These are phyloP conservation scores for Amorphotheca resinae DNA, from an alignment of 495 filamentous ascomycete genomes.

Conservation along the genomic window DNA sequence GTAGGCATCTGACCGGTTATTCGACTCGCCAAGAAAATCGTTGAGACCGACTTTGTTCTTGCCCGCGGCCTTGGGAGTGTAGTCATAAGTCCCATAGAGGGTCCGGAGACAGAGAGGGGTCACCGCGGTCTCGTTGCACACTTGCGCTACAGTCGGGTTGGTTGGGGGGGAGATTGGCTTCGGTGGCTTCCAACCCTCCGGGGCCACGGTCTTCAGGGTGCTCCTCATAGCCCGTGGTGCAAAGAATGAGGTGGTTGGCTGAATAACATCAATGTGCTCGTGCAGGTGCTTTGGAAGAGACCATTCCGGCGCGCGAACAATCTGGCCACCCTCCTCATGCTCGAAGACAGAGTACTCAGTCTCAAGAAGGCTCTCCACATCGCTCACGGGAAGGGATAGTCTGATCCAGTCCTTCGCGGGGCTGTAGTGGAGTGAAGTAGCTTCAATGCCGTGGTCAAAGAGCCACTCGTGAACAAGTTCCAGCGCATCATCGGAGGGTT, in stretches of 20 bases:
- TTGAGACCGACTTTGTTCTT: constrained; percentile 31
- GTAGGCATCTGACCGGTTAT: constrained; percentile 47
- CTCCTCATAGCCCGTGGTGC: constrained; percentile 6
- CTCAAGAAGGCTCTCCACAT: constrained; percentile 42
- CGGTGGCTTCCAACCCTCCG: neutral
- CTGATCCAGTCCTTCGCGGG: constrained; percentile 35
- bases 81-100: constrained; percentile 12
- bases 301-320: constrained; percentile 32
- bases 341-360: constrained; percentile 46
- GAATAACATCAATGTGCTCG: constrained; percentile 47
- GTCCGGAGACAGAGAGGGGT: constrained; percentile 20
- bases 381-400: constrained; percentile 36
- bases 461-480: constrained; percentile 35
- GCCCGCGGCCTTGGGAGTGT: constrained; percentile 22
- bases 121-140: constrained; percentile 3
- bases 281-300: constrained; percentile 43
- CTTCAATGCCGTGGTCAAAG: constrained; percentile 32
- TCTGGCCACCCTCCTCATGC: constrained; percentile 26
- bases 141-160: neutral
- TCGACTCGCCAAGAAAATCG: constrained; percentile 56
- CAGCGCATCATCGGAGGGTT: constrained; percentile 28
- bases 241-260: constrained; percentile 54
- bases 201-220: neutral
- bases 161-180: neutral
- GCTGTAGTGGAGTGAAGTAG: constrained; percentile 25